Evolutionary conservation across 352 stramenopile species (phyloP), one percentile per base, ranked within the genome.

Genomic region (Phytophthora pisi): DNA sequence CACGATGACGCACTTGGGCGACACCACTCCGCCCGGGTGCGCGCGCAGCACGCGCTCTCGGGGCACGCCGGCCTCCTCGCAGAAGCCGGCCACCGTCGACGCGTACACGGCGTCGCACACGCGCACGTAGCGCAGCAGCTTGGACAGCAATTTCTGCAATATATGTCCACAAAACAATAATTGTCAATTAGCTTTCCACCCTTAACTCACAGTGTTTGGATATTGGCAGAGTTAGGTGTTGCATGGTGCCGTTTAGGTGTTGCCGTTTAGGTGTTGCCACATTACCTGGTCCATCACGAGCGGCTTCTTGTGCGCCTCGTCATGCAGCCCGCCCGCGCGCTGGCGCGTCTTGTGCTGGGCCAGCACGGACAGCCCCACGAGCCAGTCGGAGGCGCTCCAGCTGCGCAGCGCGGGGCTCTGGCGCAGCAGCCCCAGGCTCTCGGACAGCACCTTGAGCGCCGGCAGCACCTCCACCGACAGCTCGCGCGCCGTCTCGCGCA

Each of bases 341-440:
- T 79, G 70, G 15, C 74, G 64, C 54, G 81, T 88, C 57, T 88
- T 91, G 70, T 94, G 78, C 62, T 90, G 79, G 26, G 84, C 80
- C 30, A 93, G 64, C 47, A 93, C 82, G 23, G 84, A 92, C 20
- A 95, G 80, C 1, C 83, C 86, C 55, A 95, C 75, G 59, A 95
- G 80, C 88, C 88, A 95, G 54, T 95, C 88, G 15, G 82, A 79
- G 2, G 85, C 78, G 59, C 75, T 93, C 85, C 83, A 93, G 64
- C 81, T 89, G 54, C 78, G 75, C 46, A 94, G 71, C 28, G 84
- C 78, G 16, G 73, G 81, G 57, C 72, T 91, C 65, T 84, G 63
- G 59, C 77, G 72, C 47, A 92, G 52, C 51, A 93, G 62, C 36
- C 81, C 70, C 4, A 95, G 64, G 30, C 82, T 92, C 72, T 95